Conservation (phyloP, 148 eudicot species). For the Bassia scoparia region DNA sequence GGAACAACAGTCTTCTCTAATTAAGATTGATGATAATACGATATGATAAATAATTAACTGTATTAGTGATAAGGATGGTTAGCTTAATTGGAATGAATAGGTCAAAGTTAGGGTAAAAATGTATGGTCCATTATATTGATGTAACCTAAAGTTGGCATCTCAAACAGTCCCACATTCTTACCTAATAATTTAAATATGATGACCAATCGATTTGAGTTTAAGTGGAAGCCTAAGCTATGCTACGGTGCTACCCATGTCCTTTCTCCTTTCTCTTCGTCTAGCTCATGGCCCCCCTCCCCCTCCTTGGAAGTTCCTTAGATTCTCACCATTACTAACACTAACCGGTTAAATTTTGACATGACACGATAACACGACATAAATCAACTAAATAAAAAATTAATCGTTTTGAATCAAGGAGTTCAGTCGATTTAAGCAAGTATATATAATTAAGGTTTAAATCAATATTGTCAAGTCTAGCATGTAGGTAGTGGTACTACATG, state of each 20-base stretch:
- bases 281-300: too few species aligned
- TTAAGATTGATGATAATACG: background rate
- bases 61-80: background rate
- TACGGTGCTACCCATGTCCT: background rate
- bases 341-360: too few species aligned
- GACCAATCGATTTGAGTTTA: constrained; percentile 8
- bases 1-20: background rate
- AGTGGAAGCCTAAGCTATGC: background rate
- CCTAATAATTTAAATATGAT: constrained; percentile 4
- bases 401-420: too few species aligned
- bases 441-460: too few species aligned
- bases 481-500: too few species aligned
- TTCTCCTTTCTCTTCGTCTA: background rate
- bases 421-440: too few species aligned
- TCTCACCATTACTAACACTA: too few species aligned
- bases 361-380: too few species aligned
- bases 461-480: too few species aligned
- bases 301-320: too few species aligned
- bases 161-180: background rate
- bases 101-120: background rate
- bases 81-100: background rate
- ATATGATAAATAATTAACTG: background rate
- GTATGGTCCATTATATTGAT: constrained; percentile 11
- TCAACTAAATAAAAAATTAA: too few species aligned
- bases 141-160: constrained; percentile 19